A percentile compares a stretch with the other conserved stretches of the same genome.
phyloP scores from a whole-genome alignment of 225 moss, liverwort and hornwort genomes.

The Physcomitrellopsis africana region DNA sequence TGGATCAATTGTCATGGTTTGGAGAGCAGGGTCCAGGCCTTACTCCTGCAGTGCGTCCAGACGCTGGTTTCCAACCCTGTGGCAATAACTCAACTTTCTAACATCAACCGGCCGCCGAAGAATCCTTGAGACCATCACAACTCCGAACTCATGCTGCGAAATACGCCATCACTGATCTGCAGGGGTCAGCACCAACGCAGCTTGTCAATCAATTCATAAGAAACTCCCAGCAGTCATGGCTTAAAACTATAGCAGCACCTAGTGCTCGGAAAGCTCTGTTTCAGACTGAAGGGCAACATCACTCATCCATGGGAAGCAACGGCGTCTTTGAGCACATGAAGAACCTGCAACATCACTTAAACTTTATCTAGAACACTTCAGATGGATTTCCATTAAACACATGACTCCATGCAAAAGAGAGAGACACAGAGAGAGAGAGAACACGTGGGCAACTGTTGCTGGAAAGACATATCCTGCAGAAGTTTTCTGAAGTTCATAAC shows the following conservation, averaged over 20 bases:
- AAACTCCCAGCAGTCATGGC: not conserved
- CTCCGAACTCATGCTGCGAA: not conserved
- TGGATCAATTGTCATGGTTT: slow-evolving; percentile 13
- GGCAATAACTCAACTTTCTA: not conserved
- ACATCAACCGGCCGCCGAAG: slow-evolving; percentile 27
- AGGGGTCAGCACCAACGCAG: not conserved
- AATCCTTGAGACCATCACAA: slow-evolving; percentile 13
- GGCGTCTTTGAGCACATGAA: not conserved
- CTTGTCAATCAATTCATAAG: not conserved
- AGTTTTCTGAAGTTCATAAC: too few relatives aligned
- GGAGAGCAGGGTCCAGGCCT: not conserved
- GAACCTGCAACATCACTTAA: not conserved
- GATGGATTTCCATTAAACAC: not conserved
- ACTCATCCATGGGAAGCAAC: not conserved
- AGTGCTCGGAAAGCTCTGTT: not conserved
- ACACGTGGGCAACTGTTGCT: too few relatives aligned
- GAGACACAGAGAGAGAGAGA: too few relatives aligned
- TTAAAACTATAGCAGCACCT: not conserved
- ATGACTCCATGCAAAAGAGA: not conserved
- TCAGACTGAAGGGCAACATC: not conserved
- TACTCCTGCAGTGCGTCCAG: too few relatives aligned
- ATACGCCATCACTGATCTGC: not conserved
- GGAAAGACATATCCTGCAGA: too few relatives aligned
- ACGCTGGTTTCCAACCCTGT: not conserved
- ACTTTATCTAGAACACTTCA: not conserved